Evolutionary conservation across 2,329 filamentous ascomycete genomes (phyloP).

Genomic region (Fusarium sp.): DNA sequence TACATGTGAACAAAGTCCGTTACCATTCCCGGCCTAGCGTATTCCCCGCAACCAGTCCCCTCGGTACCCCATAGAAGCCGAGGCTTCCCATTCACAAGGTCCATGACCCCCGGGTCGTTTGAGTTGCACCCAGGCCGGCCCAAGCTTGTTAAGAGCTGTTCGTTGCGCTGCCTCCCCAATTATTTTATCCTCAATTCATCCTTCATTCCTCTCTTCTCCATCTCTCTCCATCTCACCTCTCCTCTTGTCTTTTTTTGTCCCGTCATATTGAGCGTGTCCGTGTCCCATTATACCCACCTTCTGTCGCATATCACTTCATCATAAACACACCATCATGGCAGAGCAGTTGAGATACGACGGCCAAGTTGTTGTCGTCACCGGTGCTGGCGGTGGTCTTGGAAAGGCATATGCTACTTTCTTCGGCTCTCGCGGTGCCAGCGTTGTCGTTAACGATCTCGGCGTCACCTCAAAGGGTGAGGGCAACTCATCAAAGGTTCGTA

Average conservation of each 20-base stretch:
- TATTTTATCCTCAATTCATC: constrained; percentile 12
- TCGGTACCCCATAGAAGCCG: constrained; percentile 49
- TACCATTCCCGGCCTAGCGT: constrained; percentile 44
- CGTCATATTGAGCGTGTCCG: constrained; percentile 33
- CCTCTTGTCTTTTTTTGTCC: constrained; percentile 13
- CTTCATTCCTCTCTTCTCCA: constrained; percentile 8
- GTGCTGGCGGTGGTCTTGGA: constrained; percentile 82
- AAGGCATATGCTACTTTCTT: constrained; percentile 91
- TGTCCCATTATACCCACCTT: constrained; percentile 23
- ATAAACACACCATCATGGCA: constrained; percentile 62
- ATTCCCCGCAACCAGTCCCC: constrained; percentile 44
- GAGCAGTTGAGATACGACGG: constrained; percentile 82
- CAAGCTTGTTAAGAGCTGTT: constrained; percentile 46
- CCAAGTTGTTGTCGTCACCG: constrained; percentile 86
- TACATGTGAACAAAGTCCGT: constrained; percentile 47
- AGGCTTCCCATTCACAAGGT: constrained; percentile 46
- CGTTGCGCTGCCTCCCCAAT: constrained; percentile 29
- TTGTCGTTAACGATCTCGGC: constrained; percentile 97
- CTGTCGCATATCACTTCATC: constrained; percentile 23
- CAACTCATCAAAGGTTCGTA: constrained; percentile 80
- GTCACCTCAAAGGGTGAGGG: constrained; percentile 95
- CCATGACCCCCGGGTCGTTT: constrained; percentile 24
- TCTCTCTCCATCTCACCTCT: neutral
- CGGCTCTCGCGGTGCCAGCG: constrained; percentile 88
- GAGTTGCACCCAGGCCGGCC: constrained; percentile 39